Conservation (phyloP, 2,329 filamentous ascomycete genomes). For the Aspergillus pseudoterreus region DNA sequence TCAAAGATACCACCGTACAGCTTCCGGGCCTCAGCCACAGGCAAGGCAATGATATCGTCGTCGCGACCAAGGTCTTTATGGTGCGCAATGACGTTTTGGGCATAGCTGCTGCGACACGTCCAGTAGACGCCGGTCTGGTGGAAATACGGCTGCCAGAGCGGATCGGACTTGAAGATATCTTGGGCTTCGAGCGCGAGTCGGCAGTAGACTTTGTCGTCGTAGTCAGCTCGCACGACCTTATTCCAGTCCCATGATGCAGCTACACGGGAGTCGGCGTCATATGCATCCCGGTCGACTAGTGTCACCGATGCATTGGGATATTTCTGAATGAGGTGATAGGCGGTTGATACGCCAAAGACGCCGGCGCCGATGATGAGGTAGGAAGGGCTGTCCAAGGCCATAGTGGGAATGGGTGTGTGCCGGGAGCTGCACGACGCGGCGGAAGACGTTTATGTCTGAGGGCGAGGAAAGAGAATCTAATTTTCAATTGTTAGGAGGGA, state of each 20-base stretch:
- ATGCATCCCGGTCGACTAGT: slow-evolving; percentile 27
- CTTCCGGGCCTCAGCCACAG: slow-evolving; percentile 52
- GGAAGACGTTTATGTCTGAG: background rate
- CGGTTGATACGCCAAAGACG: slow-evolving; percentile 27
- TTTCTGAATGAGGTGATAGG: slow-evolving; percentile 26
- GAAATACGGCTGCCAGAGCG: slow-evolving; percentile 38
- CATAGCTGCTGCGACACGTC: slow-evolving; percentile 45
- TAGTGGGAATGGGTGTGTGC: background rate
- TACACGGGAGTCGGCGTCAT: slow-evolving; percentile 31
- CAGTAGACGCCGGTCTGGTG: slow-evolving; percentile 52
- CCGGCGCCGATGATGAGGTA: slow-evolving; percentile 9
- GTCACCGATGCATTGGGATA: slow-evolving; percentile 26
- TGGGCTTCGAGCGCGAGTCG: slow-evolving; percentile 24
- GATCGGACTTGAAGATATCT: slow-evolving; percentile 35
- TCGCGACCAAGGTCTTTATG: slow-evolving; percentile 48
- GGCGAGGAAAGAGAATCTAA: background rate
- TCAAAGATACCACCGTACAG: slow-evolving; percentile 58
- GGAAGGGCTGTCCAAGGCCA: background rate
- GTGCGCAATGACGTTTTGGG: slow-evolving; percentile 47
- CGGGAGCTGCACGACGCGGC: background rate
- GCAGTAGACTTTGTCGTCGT: slow-evolving; percentile 27
- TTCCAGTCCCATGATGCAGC: slow-evolving; percentile 31
- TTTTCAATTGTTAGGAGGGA: background rate
- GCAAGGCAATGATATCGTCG: slow-evolving; percentile 45
- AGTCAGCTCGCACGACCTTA: slow-evolving; percentile 27